Evolutionary conservation across 148 eudicot species (phyloP).

Genomic region (Persicaria tinctoria): DNA sequence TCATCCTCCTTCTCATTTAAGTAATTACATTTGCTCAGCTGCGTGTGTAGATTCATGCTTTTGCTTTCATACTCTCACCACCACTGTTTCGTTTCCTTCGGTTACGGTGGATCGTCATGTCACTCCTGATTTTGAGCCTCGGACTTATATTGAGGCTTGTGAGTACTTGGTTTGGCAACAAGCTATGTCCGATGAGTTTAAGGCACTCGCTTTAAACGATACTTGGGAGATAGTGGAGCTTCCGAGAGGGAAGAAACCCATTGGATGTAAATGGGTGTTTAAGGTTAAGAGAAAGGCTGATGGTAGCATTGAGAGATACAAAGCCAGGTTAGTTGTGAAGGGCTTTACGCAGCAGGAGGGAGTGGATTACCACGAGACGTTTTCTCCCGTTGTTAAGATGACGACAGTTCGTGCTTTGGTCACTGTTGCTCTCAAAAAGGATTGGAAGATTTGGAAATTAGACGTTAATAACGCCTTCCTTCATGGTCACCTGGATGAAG

Average conservation of each 20-base stretch:
- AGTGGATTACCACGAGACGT: not conserved
- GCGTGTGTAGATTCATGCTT: too few species aligned
- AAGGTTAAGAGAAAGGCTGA: not conserved
- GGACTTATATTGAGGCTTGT: too few species aligned
- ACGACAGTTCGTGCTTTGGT: not conserved
- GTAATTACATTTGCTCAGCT: too few species aligned
- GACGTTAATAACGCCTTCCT: too few species aligned
- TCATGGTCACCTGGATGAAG: too few species aligned
- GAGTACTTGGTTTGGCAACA: not conserved
- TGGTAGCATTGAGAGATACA: not conserved
- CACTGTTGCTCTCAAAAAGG: not conserved
- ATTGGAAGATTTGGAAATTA: not conserved
- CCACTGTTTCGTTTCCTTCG: too few species aligned
- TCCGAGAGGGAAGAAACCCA: not conserved
- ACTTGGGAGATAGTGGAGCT: not conserved
- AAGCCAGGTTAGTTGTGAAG: not conserved
- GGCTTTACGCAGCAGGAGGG: not conserved
- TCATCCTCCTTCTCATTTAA: too few species aligned
- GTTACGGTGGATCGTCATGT: too few species aligned
- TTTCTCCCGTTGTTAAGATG: not conserved
- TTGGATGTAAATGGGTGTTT: not conserved
- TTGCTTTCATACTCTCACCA: too few species aligned
- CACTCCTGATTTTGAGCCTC: too few species aligned
- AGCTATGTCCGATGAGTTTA: not conserved
- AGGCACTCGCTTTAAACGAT: not conserved